Conservation (phyloP, 371 early-diverging fungal genomes). For the Rhizopus stolonifer region DNA sequence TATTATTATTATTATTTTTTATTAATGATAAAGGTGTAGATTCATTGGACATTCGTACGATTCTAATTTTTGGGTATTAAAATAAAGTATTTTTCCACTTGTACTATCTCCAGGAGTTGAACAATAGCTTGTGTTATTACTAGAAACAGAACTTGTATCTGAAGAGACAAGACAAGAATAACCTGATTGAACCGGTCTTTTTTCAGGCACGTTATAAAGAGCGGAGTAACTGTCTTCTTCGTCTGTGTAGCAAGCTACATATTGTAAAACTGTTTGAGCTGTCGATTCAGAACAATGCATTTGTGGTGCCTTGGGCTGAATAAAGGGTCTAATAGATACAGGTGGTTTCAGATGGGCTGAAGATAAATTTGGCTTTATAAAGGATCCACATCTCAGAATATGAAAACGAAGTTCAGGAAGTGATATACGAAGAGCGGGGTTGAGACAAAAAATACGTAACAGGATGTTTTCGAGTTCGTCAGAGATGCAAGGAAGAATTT, state of each 20-base stretch:
- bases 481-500: conserved; percentile 66
- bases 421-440: conserved; percentile 69
- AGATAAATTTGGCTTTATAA: conserved; percentile 31
- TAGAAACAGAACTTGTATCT: conserved; percentile 1
- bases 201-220: not conserved
- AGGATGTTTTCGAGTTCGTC: conserved; percentile 71
- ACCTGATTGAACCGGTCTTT: not conserved
- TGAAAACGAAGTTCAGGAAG: conserved; percentile 60
- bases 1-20: no score
- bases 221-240: not conserved
- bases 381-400: conserved; percentile 57
- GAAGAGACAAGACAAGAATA: not conserved
- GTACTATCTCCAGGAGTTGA: not conserved
- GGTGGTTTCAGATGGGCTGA: not conserved
- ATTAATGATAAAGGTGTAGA: no score
- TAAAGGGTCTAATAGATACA: not conserved
- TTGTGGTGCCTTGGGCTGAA: conserved; percentile 1
- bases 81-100: not conserved
- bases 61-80: no score
- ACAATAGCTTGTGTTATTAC: not conserved
- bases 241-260: not conserved
- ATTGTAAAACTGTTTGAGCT: conserved; percentile 3
- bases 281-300: not conserved
- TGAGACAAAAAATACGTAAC: conserved; percentile 68
- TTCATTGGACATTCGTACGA: no score